phyloP scores from a whole-genome alignment of 2,329 filamentous ascomycete genomes.

The Monilinia vaccinii-corymbosi region DNA sequence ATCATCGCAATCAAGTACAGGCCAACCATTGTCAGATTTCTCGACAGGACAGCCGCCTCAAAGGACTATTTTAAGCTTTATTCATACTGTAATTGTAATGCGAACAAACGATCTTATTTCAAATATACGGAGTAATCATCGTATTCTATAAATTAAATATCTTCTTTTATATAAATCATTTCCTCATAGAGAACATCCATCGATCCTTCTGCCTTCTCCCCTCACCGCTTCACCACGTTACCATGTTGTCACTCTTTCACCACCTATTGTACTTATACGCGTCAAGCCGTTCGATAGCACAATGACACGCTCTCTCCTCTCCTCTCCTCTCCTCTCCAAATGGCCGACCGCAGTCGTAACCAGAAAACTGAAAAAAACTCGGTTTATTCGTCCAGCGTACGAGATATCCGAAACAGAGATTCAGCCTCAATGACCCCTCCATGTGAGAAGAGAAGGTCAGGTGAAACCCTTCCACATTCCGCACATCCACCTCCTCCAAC shows the following conservation, averaged over 20 bases:
- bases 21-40: background rate
- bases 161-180: too few species aligned
- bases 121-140: too few species aligned
- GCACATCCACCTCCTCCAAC: too few species aligned
- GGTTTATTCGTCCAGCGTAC: too few species aligned
- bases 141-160: too few species aligned
- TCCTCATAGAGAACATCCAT: too few species aligned
- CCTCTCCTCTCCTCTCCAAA: background rate
- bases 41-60: background rate
- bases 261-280: background rate
- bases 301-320: too few species aligned
- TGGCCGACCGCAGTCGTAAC: slow-evolving; percentile 3
- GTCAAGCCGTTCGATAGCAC: background rate
- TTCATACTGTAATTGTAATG: too few species aligned
- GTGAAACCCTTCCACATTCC: background rate
- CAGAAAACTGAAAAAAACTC: background rate
- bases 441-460: slow-evolving; percentile 7
- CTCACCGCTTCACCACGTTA: slow-evolving; percentile 5
- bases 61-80: too few species aligned
- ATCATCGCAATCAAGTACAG: background rate
- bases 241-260: slow-evolving; percentile 1
- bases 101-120: too few species aligned
- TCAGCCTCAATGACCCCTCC: slow-evolving; percentile 8
- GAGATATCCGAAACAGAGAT: background rate
- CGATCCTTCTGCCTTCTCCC: too few species aligned